Base-by-base conservation (phyloP, 2,329 filamentous ascomycete species). In the Hypoxylon sp. region DNA sequence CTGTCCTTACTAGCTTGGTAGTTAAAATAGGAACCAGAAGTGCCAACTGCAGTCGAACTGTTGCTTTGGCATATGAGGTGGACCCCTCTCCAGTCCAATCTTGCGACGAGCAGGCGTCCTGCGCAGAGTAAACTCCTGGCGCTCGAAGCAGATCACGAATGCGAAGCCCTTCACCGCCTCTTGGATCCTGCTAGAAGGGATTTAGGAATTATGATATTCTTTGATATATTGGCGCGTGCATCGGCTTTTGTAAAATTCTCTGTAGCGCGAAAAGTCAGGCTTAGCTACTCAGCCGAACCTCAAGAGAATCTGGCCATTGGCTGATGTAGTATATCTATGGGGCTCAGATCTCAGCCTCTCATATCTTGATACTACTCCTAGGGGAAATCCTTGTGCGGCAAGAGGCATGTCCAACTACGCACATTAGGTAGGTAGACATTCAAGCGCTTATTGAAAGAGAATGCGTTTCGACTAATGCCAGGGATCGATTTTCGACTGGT, bases 101-200 rank as follows among this genome's bases (percentile, higher is more conserved):
- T 8, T n/a, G 20, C 8, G 15, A 51, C 30, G 13, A 51, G 39
- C 19, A 28, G 17, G 24, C 15, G 32, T 26, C 32, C 22, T n/a
- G 32, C 22, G 22, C 34, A 22, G 19, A 24, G 48, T 19, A 24
- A 30, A 28, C 11, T 39, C 28, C 6, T 39, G 19, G 48, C 22
- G 30, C 48, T n/a, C 32, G 34, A n/a, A 51, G 32, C 20, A 51
- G 48, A 51, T 51, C 19, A 37, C 20, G 22, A 24, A 51, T 15
- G 30, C 20, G 26, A 39, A n/a, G 20, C 19, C 19, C 19, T 37
- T 51, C 48, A 51, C 48, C 48, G 48, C 48, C 22, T 51, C 30
- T 24, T 37, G 11, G 11, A 3, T 24, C 17, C 19, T 26, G 32
- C 7, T 34, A 11, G 20, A 24, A 39, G 19, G 20, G 32, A 39